Evolutionary conservation across 495 filamentous ascomycete species (phyloP).

Genomic region (Penicillium desertorum): DNA sequence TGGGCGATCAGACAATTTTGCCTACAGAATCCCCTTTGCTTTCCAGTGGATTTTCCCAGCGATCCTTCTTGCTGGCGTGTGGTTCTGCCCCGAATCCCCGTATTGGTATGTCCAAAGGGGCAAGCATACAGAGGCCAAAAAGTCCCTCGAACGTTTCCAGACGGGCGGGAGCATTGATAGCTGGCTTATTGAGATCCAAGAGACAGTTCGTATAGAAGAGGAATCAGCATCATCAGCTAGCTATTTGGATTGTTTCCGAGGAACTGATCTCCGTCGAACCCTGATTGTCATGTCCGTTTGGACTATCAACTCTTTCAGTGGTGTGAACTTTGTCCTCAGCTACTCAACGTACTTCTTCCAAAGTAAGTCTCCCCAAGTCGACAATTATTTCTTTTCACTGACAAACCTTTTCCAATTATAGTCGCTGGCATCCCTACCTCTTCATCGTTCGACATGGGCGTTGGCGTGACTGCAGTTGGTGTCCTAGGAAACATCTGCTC

Average conservation of each 20-base stretch:
- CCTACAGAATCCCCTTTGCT: constrained; percentile 32
- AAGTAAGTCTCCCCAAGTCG: constrained; percentile 3
- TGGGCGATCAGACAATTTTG: constrained; percentile 30
- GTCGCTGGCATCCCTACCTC: constrained; percentile 15
- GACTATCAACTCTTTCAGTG: constrained; percentile 17
- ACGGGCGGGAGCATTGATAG: constrained; percentile 12
- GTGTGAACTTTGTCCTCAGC: constrained; percentile 15
- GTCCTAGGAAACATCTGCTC: constrained; percentile 15
- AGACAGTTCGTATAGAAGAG: constrained; percentile 36
- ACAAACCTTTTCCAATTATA: background rate
- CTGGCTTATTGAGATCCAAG: constrained; percentile 24
- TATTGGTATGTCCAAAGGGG: constrained; percentile 44
- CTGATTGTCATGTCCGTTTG: constrained; percentile 44
- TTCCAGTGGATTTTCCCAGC: constrained; percentile 35
- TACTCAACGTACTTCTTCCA: constrained; percentile 17
- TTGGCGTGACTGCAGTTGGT: constrained; percentile 14
- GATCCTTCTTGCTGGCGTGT: constrained; percentile 34
- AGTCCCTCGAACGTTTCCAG: constrained; percentile 35
- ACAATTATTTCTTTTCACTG: background rate
- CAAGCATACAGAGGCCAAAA: constrained; percentile 36
- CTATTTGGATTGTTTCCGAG: constrained; percentile 43
- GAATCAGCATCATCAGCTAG: constrained; percentile 30
- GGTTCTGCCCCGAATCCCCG: constrained; percentile 47
- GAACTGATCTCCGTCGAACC: constrained; percentile 46
- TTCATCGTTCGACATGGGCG: constrained; percentile 14